Base-by-base conservation (phyloP, 2,329 filamentous ascomycete species). In the Aspergillus bombycis region DNA sequence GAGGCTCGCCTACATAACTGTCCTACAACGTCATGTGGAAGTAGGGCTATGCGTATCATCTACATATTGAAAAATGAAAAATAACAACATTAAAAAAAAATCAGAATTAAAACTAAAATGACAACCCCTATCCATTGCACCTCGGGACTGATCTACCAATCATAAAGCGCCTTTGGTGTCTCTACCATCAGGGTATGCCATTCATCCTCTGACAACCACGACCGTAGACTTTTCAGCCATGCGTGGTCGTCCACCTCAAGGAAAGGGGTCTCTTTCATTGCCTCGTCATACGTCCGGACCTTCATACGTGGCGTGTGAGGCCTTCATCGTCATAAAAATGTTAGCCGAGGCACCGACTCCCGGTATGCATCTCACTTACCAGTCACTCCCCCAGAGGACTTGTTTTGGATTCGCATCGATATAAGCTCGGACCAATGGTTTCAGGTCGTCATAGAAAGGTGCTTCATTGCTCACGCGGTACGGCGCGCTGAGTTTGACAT, bases 361-460 rank as follows among this genome's bases (percentile, higher is more conserved):
- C 5, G 32, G 14, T 21, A 36, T 19, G 16, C 28, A 19, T 14
- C 1, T 36, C n/a, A 38, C 62, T 45, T 62, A 73, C 74, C 73
- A 80, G 52, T 80, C 78, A 64, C 77, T 80, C 2, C 78, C 77
- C 76, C 76, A 80, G 1, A 79, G 38, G 11, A 79, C 61, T 5
- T 68, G 71, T 23, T 16, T 36, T 14, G 34, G 34, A 36, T 36
- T 16, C 14, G 34, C 34, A 16, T 36, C 34, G 6, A 36, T 7
- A 36, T 36, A 36, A 2, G 34, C 34, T 36, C 34, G 34, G 34
- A 36, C 34, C 10, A 79, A 52, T 6, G 70, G 68, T 43, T 70
- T 66, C 34, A 78, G 56, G 41, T 79, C 77, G 7, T 68, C 61
- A 62, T 77, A 79, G 0, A 36, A n/a, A 1, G 76, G 76, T 1